These are phyloP conservation scores for Tephrocybe sp. DNA, from an alignment of 768 basidiomycete species.

Conservation along the genomic window DNA sequence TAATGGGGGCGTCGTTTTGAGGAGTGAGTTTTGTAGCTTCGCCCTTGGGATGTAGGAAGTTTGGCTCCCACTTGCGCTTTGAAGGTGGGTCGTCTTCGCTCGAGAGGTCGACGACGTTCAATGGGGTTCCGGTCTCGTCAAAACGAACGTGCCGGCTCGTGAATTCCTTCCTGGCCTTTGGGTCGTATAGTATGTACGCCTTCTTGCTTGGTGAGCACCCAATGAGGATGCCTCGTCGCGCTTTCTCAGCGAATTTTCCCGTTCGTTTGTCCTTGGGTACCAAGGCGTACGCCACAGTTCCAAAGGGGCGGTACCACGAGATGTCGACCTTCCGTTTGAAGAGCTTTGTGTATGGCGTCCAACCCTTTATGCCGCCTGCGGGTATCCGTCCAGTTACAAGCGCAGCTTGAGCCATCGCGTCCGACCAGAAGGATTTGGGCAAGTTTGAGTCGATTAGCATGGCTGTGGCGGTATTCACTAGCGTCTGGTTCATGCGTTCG, in stretches of 20 bases:
- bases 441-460: not conserved
- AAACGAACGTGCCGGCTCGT: not conserved
- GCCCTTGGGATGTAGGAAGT: too few relatives aligned
- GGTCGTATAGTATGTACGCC: not conserved
- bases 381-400: not conserved
- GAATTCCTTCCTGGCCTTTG: slow-evolving; percentile 1
- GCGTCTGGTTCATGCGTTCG: not conserved
- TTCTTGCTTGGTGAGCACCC: not conserved
- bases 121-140: not conserved
- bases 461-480: not conserved
- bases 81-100: too few relatives aligned
- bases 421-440: not conserved
- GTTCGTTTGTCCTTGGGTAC: not conserved
- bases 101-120: too few relatives aligned
- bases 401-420: not conserved
- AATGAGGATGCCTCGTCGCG: not conserved
- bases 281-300: not conserved
- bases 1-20: too few relatives aligned
- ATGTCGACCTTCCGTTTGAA: slow-evolving; percentile 1
- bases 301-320: not conserved
- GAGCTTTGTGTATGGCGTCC: not conserved
- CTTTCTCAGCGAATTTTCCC: slow-evolving; percentile 1
- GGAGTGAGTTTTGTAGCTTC: too few relatives aligned
- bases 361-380: not conserved
- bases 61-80: too few relatives aligned